Evolutionary conservation across 2,329 filamentous ascomycete species (phyloP), one percentile per base, ranked within the genome.

Genomic region (Fusarium chaquense): DNA sequence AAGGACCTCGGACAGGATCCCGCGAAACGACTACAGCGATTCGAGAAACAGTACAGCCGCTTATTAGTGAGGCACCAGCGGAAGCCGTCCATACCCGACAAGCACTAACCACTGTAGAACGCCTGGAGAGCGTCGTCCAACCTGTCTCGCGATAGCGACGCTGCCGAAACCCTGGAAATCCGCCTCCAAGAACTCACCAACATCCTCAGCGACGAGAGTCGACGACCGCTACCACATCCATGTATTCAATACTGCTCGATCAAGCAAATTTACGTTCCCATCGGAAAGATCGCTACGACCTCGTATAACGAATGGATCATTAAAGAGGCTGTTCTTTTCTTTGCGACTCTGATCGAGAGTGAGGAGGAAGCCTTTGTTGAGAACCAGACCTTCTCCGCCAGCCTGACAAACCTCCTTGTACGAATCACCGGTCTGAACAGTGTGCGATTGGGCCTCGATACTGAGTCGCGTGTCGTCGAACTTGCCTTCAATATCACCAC

Each of bases 301-400:
- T 94, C 92, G 33, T 91, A 93, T 78, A 92, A 97, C 79, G 92
- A 97, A 74, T 91, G 89, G 76, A 91, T 98, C 76, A 91, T 98
- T 72, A 90, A 91, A 70, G 92, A 95, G 76, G 92, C 93, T 28
- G 91, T 97, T 38, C 84, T 91, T 41, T 90, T 98, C 77, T 98
- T 98, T 80, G 93, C 93, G 60, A 94, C 93, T 18, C 86, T 99
- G 68, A 93, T 98, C 75, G 96, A 99, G 81, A 96, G 94, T 78
- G 96, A 98, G 79, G 94, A 98, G 81, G 96, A 98, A 77, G 93
- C 94, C 36, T 97, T 98, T 76, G 89, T 98, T 49, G 93, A 97
- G 76, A 97, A 92, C 76, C 88, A 91, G 33, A 86, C 89, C 57
- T 99, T 99, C 78, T 93, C 96, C 4, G 88, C 90, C 61, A 95